A percentile compares a stretch with the other conserved stretches of the same genome.
phyloP scores from a whole-genome alignment of 257 asterid genomes.

The Solanum rostratum region DNA sequence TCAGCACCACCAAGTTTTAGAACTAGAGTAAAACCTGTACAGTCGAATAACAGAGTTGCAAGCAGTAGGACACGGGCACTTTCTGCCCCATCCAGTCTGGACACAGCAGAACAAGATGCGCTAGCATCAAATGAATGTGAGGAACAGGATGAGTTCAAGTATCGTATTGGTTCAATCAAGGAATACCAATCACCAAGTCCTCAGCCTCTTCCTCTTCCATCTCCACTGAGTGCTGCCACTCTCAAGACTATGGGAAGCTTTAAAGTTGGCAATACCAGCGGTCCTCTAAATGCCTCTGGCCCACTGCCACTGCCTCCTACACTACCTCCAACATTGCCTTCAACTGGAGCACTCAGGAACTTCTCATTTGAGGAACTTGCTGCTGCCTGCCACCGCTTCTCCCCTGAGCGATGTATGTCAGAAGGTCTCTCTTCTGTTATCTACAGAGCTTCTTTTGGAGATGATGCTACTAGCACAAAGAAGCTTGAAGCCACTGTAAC shows the following conservation, averaged over 20 bases:
- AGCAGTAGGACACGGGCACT: slow-evolving; percentile 46
- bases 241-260: slow-evolving; percentile 61
- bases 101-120: slow-evolving; percentile 47
- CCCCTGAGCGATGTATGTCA: slow-evolving; percentile 84
- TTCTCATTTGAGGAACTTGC: slow-evolving; percentile 73
- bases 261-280: slow-evolving; percentile 43
- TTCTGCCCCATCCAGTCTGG: slow-evolving; percentile 79
- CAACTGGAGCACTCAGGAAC: slow-evolving; percentile 40
- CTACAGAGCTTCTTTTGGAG: slow-evolving; percentile 74
- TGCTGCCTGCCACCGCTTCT: slow-evolving; percentile 83
- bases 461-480: slow-evolving; percentile 39
- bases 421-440: slow-evolving; percentile 85
- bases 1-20: slow-evolving; percentile 95
- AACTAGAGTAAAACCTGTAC: slow-evolving; percentile 48
- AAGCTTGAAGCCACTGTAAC: slow-evolving; percentile 80
- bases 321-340: slow-evolving; percentile 31
- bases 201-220: slow-evolving; percentile 94
- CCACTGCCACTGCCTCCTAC: slow-evolving; percentile 83
- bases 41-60: slow-evolving; percentile 18
- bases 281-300: slow-evolving; percentile 69
- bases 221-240: slow-evolving; percentile 38
- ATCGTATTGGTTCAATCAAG: slow-evolving; percentile 51
- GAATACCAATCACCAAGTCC: slow-evolving; percentile 62
- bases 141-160: slow-evolving; percentile 58
- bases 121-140: slow-evolving; percentile 44